Conservation (phyloP, 495 filamentous ascomycete genomes). For the Hamigera avellanea region DNA sequence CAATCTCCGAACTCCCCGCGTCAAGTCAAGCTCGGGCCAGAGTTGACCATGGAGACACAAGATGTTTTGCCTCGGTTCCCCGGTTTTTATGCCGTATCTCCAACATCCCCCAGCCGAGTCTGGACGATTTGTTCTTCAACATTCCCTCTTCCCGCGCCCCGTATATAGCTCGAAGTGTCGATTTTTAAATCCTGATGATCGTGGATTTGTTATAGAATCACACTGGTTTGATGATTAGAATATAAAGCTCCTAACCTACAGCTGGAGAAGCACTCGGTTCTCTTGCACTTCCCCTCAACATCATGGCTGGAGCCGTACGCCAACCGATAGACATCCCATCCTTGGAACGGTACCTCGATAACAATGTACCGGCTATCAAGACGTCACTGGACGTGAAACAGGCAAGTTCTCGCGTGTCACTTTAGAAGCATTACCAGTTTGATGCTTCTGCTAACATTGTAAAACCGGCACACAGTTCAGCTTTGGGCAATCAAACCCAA, state of each 20-base stretch:
- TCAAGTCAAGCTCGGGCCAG: not conserved
- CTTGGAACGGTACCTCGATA: conserved; percentile 64
- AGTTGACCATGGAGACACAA: too few relatives aligned
- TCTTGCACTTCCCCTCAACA: not conserved
- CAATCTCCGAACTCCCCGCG: not conserved
- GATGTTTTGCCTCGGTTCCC: conserved; percentile 20
- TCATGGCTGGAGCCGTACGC: conserved; percentile 79
- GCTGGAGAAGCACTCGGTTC: not conserved
- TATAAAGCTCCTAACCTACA: too few relatives aligned
- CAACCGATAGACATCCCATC: conserved; percentile 75
- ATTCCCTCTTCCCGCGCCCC: too few relatives aligned
- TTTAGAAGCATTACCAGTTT: too few relatives aligned
- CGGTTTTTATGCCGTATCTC: conserved; percentile 5
- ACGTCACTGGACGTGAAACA: conserved; percentile 79
- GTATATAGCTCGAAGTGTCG: too few relatives aligned
- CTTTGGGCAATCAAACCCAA: conserved; percentile 95
- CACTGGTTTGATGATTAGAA: too few relatives aligned
- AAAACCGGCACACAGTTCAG: too few relatives aligned
- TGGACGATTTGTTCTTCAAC: too few relatives aligned
- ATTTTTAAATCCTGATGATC: too few relatives aligned
- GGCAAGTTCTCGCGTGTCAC: conserved; percentile 34
- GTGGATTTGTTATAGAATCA: too few relatives aligned
- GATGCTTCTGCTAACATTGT: too few relatives aligned
- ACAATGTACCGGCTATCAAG: conserved; percentile 68
- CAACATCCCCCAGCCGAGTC: too few relatives aligned